Percentiles rank a stretch among this genome's conserved stretches.
Evolutionary conservation across 2,329 filamentous ascomycete genomes (phyloP).

Genomic region (Pseudogymnoascus sp.): DNA sequence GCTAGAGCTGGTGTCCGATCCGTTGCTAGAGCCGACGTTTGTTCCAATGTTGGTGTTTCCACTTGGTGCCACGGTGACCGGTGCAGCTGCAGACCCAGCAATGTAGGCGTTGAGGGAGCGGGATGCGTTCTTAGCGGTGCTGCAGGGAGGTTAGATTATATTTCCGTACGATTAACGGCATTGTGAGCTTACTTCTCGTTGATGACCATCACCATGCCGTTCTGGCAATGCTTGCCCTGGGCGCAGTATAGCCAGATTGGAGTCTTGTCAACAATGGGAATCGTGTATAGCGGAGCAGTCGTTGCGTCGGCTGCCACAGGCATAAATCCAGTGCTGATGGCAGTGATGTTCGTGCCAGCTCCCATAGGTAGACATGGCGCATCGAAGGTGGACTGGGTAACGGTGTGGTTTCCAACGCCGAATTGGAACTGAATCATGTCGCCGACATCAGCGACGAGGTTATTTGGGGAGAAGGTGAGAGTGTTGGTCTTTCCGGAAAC

Average conservation of each 20-base stretch:
- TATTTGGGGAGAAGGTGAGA: slow-evolving; percentile 57
- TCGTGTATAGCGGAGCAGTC: slow-evolving; percentile 58
- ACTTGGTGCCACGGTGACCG: slow-evolving; percentile 34
- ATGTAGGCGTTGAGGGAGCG: slow-evolving; percentile 39
- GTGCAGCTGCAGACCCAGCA: slow-evolving; percentile 29
- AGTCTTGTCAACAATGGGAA: slow-evolving; percentile 58
- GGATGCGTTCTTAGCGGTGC: slow-evolving; percentile 37
- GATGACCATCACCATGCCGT: slow-evolving; percentile 33
- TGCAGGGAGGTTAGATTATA: slow-evolving; percentile 12
- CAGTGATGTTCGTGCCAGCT: slow-evolving; percentile 38
- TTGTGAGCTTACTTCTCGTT: slow-evolving; percentile 40
- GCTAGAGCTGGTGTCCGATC: slow-evolving; percentile 9
- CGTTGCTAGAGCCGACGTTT: slow-evolving; percentile 7
- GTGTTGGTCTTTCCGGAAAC: slow-evolving; percentile 43
- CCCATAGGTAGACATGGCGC: slow-evolving; percentile 57
- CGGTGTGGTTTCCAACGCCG: slow-evolving; percentile 63
- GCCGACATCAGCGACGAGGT: slow-evolving; percentile 53
- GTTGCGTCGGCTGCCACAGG: slow-evolving; percentile 45
- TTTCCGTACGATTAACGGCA: slow-evolving; percentile 28
- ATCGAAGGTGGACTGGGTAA: slow-evolving; percentile 69
- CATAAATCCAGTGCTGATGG: slow-evolving; percentile 61
- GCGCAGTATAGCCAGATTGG: slow-evolving; percentile 77
- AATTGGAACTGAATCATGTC: slow-evolving; percentile 61
- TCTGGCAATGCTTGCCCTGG: slow-evolving; percentile 63
- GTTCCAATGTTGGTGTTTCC: slow-evolving; percentile 14